phyloP scores from a whole-genome alignment of 345 rosid genomes.

The Clarkia xantiana region DNA sequence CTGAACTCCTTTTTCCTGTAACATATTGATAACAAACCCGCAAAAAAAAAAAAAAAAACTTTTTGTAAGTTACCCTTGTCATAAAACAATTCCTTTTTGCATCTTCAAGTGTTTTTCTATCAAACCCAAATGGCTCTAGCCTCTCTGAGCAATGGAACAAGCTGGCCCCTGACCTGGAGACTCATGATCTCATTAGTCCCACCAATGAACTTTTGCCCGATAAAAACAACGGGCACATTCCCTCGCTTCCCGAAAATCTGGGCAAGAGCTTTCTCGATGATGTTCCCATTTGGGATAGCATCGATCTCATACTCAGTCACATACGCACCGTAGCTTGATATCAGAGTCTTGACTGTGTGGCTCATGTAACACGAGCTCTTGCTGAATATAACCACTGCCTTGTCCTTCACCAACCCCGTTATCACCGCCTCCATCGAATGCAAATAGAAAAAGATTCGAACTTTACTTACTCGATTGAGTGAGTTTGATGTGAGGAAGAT shows the following conservation, averaged over 20 bases:
- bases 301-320: slow-evolving; percentile 65
- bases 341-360: slow-evolving; percentile 47
- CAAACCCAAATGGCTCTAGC: slow-evolving; percentile 86
- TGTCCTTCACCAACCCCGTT: slow-evolving; percentile 40
- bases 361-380: slow-evolving; percentile 64
- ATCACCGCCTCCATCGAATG: slow-evolving; percentile 19
- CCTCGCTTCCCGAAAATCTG: slow-evolving; percentile 47
- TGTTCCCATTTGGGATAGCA: slow-evolving; percentile 35
- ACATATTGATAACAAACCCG: too few relatives aligned
- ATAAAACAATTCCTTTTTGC: too few relatives aligned
- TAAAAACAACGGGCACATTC: slow-evolving; percentile 71
- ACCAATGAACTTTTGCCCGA: slow-evolving; percentile 54
- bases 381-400: slow-evolving; percentile 83
- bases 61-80: too few relatives aligned
- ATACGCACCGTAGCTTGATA: slow-evolving; percentile 61
- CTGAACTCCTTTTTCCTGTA: too few relatives aligned
- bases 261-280: slow-evolving; percentile 41
- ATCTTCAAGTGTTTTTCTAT: background rate
- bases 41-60: too few relatives aligned
- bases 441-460: too few relatives aligned
- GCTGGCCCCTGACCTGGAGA: slow-evolving; percentile 53
- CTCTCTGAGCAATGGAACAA: slow-evolving; percentile 42
- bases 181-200: slow-evolving; percentile 67
- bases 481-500: too few relatives aligned
- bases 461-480: too few relatives aligned